Conservation (phyloP, 2,329 filamentous ascomycete species). For the Penicillium palitans region DNA sequence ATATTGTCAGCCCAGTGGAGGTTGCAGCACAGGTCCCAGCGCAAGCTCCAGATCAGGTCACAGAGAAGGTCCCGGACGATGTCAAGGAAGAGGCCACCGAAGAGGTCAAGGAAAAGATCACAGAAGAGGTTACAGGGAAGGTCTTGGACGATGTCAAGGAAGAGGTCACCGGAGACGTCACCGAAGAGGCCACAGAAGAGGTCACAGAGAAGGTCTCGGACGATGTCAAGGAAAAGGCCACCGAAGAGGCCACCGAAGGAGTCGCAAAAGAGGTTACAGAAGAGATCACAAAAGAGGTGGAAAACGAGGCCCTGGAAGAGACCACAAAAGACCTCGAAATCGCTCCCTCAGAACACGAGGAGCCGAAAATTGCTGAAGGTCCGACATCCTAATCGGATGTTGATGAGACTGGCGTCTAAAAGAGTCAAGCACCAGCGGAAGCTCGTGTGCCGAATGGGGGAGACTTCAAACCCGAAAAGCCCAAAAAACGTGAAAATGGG, state of each 20-base stretch:
- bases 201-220: no score
- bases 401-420: not conserved
- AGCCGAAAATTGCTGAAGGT: not conserved
- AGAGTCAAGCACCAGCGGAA: not conserved
- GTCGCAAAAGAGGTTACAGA: no score
- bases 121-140: not conserved
- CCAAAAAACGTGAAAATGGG: not conserved
- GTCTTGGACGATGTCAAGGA: not conserved
- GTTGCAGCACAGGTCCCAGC: not conserved
- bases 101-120: accelerated
- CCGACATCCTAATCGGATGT: not conserved
- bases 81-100: not conserved
- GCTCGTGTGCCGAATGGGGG: not conserved
- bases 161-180: not conserved
- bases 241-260: no score
- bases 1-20: not conserved
- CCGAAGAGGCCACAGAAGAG: no score
- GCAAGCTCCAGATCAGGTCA: no score
- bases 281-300: no score
- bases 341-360: not conserved
- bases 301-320: not conserved
- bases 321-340: no score
- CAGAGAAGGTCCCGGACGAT: not conserved
- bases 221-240: no score
- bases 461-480: not conserved